Evolutionary conservation across 2,329 filamentous ascomycete species (phyloP).

Genomic region (Pseudonectria foliicola): DNA sequence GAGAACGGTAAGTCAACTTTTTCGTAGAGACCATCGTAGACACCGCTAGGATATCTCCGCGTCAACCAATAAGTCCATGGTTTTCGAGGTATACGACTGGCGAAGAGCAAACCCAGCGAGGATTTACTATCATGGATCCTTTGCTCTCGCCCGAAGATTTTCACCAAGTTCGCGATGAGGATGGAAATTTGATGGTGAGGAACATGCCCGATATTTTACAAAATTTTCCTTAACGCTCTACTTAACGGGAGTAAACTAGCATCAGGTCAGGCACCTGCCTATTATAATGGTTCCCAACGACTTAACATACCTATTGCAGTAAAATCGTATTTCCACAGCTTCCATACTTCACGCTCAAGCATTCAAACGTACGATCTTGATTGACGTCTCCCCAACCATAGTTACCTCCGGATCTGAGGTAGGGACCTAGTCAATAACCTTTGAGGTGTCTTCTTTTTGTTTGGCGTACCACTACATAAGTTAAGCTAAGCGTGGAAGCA

Average conservation of each 20-base stretch:
- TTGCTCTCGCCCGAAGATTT: slow-evolving; percentile 75
- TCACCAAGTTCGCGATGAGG: slow-evolving; percentile 57
- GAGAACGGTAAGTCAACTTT: slow-evolving; percentile 8
- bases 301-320: too few relatives aligned
- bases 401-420: too few relatives aligned
- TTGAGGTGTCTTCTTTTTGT: not conserved
- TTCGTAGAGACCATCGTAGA: slow-evolving; percentile 12
- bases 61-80: slow-evolving; percentile 64
- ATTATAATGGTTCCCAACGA: too few relatives aligned
- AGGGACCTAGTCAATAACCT: too few relatives aligned
- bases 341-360: too few relatives aligned
- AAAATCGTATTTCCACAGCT: too few relatives aligned
- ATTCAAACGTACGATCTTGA: too few relatives aligned
- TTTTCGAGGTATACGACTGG: slow-evolving; percentile 90
- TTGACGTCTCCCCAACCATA: too few relatives aligned
- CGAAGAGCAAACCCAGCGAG: slow-evolving; percentile 62
- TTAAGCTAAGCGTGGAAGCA: slow-evolving; percentile 1
- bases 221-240: too few relatives aligned
- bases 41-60: slow-evolving; percentile 83
- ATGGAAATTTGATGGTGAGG: slow-evolving; percentile 81
- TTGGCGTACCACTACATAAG: not conserved
- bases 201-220: too few relatives aligned
- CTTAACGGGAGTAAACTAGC: too few relatives aligned
- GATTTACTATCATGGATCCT: slow-evolving; percentile 43
- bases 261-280: too few relatives aligned